These are phyloP conservation scores for Crataegus laevigata DNA, from an alignment of 306 rosid species.

Conservation along the genomic window DNA sequence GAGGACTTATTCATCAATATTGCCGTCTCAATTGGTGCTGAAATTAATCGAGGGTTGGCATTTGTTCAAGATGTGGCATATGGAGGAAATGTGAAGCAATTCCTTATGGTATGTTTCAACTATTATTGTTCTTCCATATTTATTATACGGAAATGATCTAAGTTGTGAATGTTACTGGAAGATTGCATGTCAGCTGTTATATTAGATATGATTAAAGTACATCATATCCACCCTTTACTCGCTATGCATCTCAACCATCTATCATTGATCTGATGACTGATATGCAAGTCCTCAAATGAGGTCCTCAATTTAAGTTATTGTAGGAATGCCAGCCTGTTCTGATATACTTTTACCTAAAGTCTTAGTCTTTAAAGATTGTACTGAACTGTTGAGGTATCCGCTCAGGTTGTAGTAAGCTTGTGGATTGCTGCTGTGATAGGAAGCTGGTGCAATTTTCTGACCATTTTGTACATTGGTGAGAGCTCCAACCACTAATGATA, in stretches of 20 bases:
- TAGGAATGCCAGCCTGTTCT: background rate
- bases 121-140: background rate
- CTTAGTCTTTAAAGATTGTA: constrained; percentile 8
- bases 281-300: background rate
- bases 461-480: constrained; percentile 85
- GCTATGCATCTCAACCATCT: background rate
- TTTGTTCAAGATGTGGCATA: constrained; percentile 77
- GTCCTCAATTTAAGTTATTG: background rate
- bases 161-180: background rate
- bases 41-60: constrained; percentile 58
- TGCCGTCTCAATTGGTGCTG: constrained; percentile 44
- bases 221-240: background rate
- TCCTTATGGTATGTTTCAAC: constrained; percentile 47
- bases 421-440: constrained; percentile 69
- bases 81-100: constrained; percentile 69
- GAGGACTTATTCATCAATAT: constrained; percentile 50
- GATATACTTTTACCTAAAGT: background rate
- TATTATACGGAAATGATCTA: background rate
- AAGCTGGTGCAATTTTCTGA: constrained; percentile 81
- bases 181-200: background rate
- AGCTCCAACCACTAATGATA: background rate
- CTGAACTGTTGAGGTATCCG: constrained; percentile 15
- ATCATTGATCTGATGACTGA: background rate
- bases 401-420: constrained; percentile 59
- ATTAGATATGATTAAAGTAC: background rate